A percentile compares a stretch with the other conserved stretches of the same genome.
phyloP scores from a whole-genome alignment of 2,329 filamentous ascomycete species.

The Colletotrichum sp. region DNA sequence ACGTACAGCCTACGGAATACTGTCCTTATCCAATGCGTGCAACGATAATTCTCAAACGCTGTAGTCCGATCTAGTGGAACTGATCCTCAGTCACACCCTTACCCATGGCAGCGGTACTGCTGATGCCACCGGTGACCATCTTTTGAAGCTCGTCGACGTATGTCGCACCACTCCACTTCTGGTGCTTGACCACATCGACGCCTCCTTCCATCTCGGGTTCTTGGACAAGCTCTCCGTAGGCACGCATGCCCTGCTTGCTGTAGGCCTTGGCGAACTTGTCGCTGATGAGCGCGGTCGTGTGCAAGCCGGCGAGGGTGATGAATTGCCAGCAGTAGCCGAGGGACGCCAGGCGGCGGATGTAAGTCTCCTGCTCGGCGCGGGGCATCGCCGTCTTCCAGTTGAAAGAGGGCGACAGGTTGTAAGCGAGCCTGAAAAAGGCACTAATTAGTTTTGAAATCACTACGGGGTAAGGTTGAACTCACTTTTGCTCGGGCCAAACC shows the following conservation, averaged over 20 bases:
- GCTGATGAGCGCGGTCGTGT: constrained; percentile 92
- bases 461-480: constrained; percentile 39
- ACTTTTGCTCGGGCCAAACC: constrained; percentile 97
- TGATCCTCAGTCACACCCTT: constrained; percentile 98
- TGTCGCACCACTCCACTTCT: constrained; percentile 97
- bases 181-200: constrained; percentile 96
- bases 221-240: constrained; percentile 96
- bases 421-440: constrained; percentile 71
- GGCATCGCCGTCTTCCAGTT: constrained; percentile 99
- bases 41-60: neutral
- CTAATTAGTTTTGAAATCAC: neutral
- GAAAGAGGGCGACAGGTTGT: constrained; percentile 98
- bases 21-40: neutral
- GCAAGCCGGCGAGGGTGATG: constrained; percentile 97
- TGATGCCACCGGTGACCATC: constrained; percentile 95
- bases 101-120: constrained; percentile 93
- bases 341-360: constrained; percentile 84
- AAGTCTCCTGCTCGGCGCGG: constrained; percentile 91
- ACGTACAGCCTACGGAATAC: neutral
- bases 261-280: constrained; percentile 88
- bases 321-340: constrained; percentile 99
- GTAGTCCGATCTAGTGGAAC: constrained; percentile 63
- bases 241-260: constrained; percentile 85
- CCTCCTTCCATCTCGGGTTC: constrained; percentile 93
- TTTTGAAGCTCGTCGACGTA: constrained; percentile 95